phyloP scores from a whole-genome alignment of 192 early-diverging fungal genomes.

The Umbelopsis vinacea region DNA sequence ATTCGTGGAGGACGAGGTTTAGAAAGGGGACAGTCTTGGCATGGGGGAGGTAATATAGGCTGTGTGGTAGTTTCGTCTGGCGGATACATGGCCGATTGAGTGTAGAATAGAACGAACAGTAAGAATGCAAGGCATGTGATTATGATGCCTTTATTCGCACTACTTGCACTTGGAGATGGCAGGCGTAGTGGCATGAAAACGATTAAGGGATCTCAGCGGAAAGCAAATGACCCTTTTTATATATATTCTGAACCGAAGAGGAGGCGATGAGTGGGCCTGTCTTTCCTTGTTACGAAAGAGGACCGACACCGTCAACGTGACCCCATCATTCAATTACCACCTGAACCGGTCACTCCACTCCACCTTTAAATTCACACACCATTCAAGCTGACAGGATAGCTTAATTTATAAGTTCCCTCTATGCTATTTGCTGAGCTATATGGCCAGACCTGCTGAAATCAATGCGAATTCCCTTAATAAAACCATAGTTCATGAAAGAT shows the following conservation, averaged over 20 bases:
- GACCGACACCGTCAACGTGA: background rate
- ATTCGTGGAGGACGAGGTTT: slow-evolving; percentile 7
- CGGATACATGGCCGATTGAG: slow-evolving; percentile 8
- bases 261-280: background rate
- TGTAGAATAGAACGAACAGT: slow-evolving; percentile 7
- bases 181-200: background rate
- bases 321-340: slow-evolving; percentile 6
- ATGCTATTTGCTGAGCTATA: too few species aligned
- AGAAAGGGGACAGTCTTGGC: slow-evolving; percentile 6
- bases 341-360: slow-evolving; percentile 8
- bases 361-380: background rate
- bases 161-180: background rate
- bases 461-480: too few species aligned
- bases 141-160: slow-evolving; percentile 11
- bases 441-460: too few species aligned
- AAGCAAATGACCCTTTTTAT: background rate
- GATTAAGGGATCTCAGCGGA: background rate
- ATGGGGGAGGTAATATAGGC: background rate
- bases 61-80: background rate
- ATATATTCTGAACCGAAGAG: background rate
- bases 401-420: too few species aligned
- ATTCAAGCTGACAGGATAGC: too few species aligned
- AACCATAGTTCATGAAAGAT: too few species aligned
- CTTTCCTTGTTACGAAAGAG: background rate
- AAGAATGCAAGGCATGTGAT: background rate